Base-by-base conservation (phyloP, 768 basidiomycete genomes). In the Chalciporus chontae region DNA sequence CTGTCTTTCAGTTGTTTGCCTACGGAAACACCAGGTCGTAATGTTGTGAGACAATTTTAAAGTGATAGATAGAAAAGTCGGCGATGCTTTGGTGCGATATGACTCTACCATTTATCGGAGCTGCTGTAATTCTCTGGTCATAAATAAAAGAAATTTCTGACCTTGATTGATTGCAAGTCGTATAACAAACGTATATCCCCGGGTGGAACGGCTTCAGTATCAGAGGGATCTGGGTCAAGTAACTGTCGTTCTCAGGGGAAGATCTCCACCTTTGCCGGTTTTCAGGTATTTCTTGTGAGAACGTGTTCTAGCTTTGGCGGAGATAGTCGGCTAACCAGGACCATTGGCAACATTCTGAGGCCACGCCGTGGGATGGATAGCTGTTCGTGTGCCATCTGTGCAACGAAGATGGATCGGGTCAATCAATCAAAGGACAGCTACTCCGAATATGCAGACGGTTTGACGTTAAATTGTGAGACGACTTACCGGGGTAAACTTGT, bases 201-300 rank as follows among this genome's bases (percentile, higher is more conserved):
- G 47, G 34, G n/a, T 6, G 41, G 48, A 58, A 42, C n/a, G n/a
- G n/a, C n/a, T 45, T 21, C 43, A 11, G 48, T 5, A 40, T 29
- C 36, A 21, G 17, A 29, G 21, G 19, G 21, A 5, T 5, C 40
- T 27, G 32, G 40, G 10, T 14, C 24, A n/a, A 32, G 44, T 27
- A 21, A 23, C 41, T 21, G 27, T 36, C 21, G 13, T 31, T 29
- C 26, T 17, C 14, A 36, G 24, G 37, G 26, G 11, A 14, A 34
- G 21, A 27, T 15, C 3, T 26, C 23, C 8, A 8, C 7, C 10
- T 26, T 47, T 57, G 23, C 27, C 13, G 38, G 13, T 37, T 21
- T 24, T 23, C 2, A 37, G n/a, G 24, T 26, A 40, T 13, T 15
- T n/a, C 13, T 6, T 37, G 34, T 40, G 42, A 51, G 18, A 18